Evolutionary conservation across 2,329 filamentous ascomycete species (phyloP), one percentile per base, ranked within the genome.

Genomic region (Pseudogymnoascus verrucosus): DNA sequence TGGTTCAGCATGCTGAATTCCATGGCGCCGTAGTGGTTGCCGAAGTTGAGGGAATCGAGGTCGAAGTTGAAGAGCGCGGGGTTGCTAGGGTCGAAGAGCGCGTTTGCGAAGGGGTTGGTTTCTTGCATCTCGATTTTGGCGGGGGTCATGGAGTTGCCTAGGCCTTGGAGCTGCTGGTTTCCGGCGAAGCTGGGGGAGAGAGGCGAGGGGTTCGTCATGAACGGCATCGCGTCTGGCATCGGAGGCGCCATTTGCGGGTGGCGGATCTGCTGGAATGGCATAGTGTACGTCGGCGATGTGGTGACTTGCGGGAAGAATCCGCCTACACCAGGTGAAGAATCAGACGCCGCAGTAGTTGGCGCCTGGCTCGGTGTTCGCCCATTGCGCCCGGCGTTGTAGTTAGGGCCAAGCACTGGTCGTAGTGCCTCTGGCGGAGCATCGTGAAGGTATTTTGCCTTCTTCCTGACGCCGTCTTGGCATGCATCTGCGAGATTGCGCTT

Each of bases 371-470:
- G 64, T 77, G 72, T 42, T 78, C 73, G 69, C 77, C 76, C 70
- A 78, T 77, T 72, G 79, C 74, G 70, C 76, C 77, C 75, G 75
- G 80, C 72, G 71, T 89, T 90, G 71, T 85, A 89, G 66, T 82
- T 86, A 31, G 87, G 85, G 4, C 88, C 87, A 59, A 95, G 82
- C 44, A 95, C 91, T n/a, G 93, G 91, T 73, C 93, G 84, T 66
- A 97, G 81, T 54, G 92, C 92, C 74, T 96, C 92, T 62, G 91
- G 86, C 37, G 93, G 93, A 26, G 93, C 92, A 81, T 98, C 95
- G 73, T 98, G 93, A 64, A 99, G 89, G 76, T 99, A 99, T 76
- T 99, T 99, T 62, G 95, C 95, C 82, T 98, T 99, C 78, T 99
- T 99, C 67, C 95, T 89, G 61, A 98, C 92, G 62, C 95, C 95